Evolutionary conservation across 805 yeast species (phyloP), one percentile per base, ranked within the genome.

Genomic region (Priceomyces melissophilus): DNA sequence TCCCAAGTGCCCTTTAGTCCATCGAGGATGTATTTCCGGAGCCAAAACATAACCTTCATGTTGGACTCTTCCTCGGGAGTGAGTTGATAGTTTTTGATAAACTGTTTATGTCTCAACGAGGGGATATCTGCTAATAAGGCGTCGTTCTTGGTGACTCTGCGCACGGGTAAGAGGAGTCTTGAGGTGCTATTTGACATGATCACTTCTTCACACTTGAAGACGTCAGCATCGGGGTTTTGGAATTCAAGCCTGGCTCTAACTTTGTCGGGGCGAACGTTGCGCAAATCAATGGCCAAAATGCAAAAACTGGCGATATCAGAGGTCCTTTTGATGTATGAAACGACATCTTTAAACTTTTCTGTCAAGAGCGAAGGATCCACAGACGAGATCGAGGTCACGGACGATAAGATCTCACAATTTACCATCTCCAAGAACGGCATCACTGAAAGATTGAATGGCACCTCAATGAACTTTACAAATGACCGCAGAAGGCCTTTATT

Each of bases 1-100:
- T 52, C 53, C 99, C 99, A 91, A 2, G 59, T 51, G 2, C 96
- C 96, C 2, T 63, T 58, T 4, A 93, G 50, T 11, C 67, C 65
- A 35, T 73, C 68, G 39, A 91, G 63, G 1, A 93, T 57, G 45
- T 74, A 73, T 42, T 84, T 80, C 42, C 95, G 65, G 47, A 84
- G 76, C 99, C 99, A 91, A 59, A 89, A 93, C 2, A 77, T 65
- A 45, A 80, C 82, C 42, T 79, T 70, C 62, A 79, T 75, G 39
- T 69, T 75, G 33, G 51, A 51, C 28, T 75, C 82, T 44, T 85
- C 87, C 8, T 77, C 80, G 36, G 70, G 75, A 0, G 78, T 67
- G 4, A 76, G 65, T 44, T 65, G 76, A 44, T 70, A 65, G 52
- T 78, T 83, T 27, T 79, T 72, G 13, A 87, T 71, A 55, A 79